A percentile compares a stretch with the other conserved stretches of the same genome.
These are phyloP conservation scores for Saposhnikovia divaricata DNA, from an alignment of 129 eudicot genomes.

Conservation along the genomic window DNA sequence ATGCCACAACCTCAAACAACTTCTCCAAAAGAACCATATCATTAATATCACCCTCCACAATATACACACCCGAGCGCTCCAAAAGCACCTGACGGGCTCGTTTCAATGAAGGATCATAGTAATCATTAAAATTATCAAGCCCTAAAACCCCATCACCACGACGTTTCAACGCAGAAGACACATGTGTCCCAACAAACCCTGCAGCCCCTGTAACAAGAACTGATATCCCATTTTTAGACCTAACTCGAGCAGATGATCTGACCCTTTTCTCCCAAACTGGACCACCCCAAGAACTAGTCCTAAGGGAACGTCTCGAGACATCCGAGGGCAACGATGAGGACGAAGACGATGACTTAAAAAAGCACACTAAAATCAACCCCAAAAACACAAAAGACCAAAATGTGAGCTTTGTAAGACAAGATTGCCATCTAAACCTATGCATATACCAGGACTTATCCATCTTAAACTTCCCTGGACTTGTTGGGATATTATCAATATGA, in stretches of 20 bases:
- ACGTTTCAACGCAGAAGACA: slow-evolving; percentile 13
- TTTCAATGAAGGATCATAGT: slow-evolving; percentile 18
- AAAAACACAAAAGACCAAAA: slow-evolving; percentile 47
- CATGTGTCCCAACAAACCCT: slow-evolving; percentile 21
- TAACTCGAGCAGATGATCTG: background rate
- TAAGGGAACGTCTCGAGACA: background rate
- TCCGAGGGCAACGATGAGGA: slow-evolving; percentile 12
- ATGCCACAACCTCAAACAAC: slow-evolving; percentile 17
- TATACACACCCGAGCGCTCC: slow-evolving; percentile 15
- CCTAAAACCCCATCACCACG: slow-evolving; percentile 24
- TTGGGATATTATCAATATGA: slow-evolving; percentile 26
- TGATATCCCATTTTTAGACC: slow-evolving; percentile 7
- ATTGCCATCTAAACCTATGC: slow-evolving; percentile 36
- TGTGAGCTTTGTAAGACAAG: slow-evolving; percentile 37
- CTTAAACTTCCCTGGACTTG: slow-evolving; percentile 43
- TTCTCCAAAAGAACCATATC: slow-evolving; percentile 14
- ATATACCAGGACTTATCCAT: slow-evolving; percentile 28
- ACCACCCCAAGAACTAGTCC: slow-evolving; percentile 1
- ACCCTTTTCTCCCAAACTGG: background rate
- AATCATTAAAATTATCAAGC: slow-evolving; percentile 19
- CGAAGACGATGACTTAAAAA: slow-evolving; percentile 31
- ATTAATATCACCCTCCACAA: slow-evolving; percentile 22
- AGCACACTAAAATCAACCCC: slow-evolving; percentile 35
- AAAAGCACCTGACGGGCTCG: slow-evolving; percentile 19
- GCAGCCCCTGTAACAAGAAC: slow-evolving; percentile 23